Conservation (phyloP, 2,329 filamentous ascomycete species). For the Trichoderma koningiopsis region DNA sequence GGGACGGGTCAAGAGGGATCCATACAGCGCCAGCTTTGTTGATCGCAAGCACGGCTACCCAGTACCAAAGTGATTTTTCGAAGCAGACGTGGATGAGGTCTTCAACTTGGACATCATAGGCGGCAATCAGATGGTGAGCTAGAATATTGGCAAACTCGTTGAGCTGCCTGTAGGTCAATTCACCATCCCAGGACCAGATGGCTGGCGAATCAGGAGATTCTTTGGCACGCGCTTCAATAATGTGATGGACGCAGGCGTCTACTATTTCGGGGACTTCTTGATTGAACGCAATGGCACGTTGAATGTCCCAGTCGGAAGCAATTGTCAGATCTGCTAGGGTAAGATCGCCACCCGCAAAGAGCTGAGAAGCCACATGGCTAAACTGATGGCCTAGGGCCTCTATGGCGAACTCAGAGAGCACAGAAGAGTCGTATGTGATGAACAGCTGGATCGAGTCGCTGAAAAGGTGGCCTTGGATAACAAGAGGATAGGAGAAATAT, state of each 20-base stretch:
- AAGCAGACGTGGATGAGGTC: slow-evolving; percentile 28
- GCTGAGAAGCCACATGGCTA: slow-evolving; percentile 7
- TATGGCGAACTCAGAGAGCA: slow-evolving; percentile 7
- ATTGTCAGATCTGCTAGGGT: not conserved
- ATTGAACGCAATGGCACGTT: slow-evolving; percentile 2
- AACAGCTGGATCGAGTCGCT: slow-evolving; percentile 2
- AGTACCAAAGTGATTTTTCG: slow-evolving; percentile 30
- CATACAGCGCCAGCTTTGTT: slow-evolving; percentile 34
- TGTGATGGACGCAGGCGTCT: slow-evolving; percentile 12
- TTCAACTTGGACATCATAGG: slow-evolving; percentile 31
- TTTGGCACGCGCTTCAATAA: not conserved
- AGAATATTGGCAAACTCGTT: slow-evolving; percentile 2
- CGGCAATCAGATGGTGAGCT: slow-evolving; percentile 4
- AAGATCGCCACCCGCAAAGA: not conserved
- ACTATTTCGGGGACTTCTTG: not conserved
- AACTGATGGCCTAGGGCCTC: slow-evolving; percentile 17
- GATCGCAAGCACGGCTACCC: slow-evolving; percentile 33
- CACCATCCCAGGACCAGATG: slow-evolving; percentile 31
- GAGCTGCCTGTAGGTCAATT: slow-evolving; percentile 29
- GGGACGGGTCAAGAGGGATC: slow-evolving; percentile 19
- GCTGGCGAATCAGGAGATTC: slow-evolving; percentile 10
- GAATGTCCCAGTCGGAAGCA: slow-evolving; percentile 18
- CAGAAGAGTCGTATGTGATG: slow-evolving; percentile 1
- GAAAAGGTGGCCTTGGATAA: slow-evolving; percentile 14
- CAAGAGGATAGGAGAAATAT: slow-evolving; percentile 23